Evolutionary conservation across 345 rosid genomes (phyloP).

Genomic region (Eutrema japonicum): DNA sequence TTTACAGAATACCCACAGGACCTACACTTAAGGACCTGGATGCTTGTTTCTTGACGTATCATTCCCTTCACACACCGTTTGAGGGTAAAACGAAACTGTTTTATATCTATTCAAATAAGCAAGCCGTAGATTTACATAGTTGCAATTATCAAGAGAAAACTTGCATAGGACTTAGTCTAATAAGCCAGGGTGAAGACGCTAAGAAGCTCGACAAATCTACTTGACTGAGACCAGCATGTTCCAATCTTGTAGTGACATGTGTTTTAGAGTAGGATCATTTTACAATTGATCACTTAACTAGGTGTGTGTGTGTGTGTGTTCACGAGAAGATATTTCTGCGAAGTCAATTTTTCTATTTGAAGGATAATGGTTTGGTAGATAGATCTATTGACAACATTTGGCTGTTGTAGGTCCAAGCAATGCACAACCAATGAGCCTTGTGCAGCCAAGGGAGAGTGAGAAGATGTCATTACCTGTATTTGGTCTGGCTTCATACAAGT

Average conservation of each 20-base stretch:
- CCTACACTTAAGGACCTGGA: conserved; percentile 86
- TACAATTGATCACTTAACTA: conserved; percentile 15
- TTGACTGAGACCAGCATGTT: not conserved
- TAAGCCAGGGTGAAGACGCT: conserved; percentile 4
- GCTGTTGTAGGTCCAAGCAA: conserved; percentile 44
- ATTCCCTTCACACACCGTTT: conserved; percentile 64
- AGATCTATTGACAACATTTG: conserved; percentile 3
- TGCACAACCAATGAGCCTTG: conserved; percentile 34
- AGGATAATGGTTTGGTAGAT: conserved; percentile 5
- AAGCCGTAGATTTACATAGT: conserved; percentile 4
- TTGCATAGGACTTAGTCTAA: conserved; percentile 2
- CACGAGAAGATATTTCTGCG: not conserved
- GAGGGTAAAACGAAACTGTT: conserved; percentile 49
- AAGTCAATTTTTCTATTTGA: not conserved
- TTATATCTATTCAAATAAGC: conserved; percentile 1
- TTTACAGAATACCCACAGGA: conserved; percentile 92
- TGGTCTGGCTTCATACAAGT: conserved; percentile 86
- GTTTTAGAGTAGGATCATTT: conserved; percentile 16
- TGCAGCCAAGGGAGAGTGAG: conserved; percentile 35
- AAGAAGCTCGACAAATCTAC: conserved; percentile 2
- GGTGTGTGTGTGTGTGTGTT: conserved; percentile 1
- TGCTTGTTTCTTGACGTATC: conserved; percentile 94
- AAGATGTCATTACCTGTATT: conserved; percentile 61
- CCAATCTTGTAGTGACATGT: not conserved
- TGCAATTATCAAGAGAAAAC: conserved; percentile 27